Evolutionary conservation across 2,329 filamentous ascomycete genomes (phyloP).

Genomic region (Alternaria gansuensis): DNA sequence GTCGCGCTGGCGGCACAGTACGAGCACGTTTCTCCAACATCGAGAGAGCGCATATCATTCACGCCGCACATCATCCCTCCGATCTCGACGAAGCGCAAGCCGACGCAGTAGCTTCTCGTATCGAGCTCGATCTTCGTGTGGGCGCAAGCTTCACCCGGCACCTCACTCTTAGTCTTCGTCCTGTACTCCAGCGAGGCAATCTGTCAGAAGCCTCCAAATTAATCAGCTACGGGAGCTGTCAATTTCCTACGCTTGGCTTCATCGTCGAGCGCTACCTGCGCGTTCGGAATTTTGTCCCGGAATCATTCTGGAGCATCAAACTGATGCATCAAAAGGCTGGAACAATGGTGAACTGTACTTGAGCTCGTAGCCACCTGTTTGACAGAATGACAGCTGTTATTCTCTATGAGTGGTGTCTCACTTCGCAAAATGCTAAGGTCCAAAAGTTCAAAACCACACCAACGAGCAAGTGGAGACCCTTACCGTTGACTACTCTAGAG

Average conservation of each 20-base stretch:
- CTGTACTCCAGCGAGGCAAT: slow-evolving; percentile 55
- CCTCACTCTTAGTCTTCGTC: too few species aligned
- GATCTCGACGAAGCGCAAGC: slow-evolving; percentile 85
- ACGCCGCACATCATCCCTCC: slow-evolving; percentile 79
- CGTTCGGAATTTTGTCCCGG: slow-evolving; percentile 91
- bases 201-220: slow-evolving; percentile 48
- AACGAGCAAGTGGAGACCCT: slow-evolving; percentile 90
- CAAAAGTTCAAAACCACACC: slow-evolving; percentile 88
- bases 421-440: slow-evolving; percentile 78
- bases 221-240: slow-evolving; percentile 93
- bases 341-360: slow-evolving; percentile 83
- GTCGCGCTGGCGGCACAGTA: slow-evolving; percentile 78
- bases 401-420: slow-evolving; percentile 84
- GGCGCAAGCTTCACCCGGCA: slow-evolving; percentile 87
- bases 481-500: slow-evolving; percentile 94
- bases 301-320: slow-evolving; percentile 92
- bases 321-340: slow-evolving; percentile 78
- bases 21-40: slow-evolving; percentile 95
- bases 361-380: slow-evolving; percentile 84
- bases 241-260: slow-evolving; percentile 96
- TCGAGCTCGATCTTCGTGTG: slow-evolving; percentile 90
- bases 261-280: slow-evolving; percentile 96
- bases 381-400: slow-evolving; percentile 83
- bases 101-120: slow-evolving; percentile 85
- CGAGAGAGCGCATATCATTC: slow-evolving; percentile 88